These are phyloP conservation scores for Toxoplasma gondii DNA, from an alignment of 169 alveolate species.

Conservation along the genomic window DNA sequence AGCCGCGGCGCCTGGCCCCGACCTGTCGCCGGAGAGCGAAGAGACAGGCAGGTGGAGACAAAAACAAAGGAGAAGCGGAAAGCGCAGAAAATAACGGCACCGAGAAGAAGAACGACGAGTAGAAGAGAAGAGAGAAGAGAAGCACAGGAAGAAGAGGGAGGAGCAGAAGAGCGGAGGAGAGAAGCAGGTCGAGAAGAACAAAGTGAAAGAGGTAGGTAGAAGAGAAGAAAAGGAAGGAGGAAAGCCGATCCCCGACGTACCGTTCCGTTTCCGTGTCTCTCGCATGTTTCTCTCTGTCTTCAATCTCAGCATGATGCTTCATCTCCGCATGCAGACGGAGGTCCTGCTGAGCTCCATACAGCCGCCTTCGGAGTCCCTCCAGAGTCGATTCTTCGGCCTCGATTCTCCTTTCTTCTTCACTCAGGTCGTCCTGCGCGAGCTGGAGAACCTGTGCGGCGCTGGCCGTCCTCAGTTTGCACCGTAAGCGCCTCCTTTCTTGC, in stretches of 20 bases:
- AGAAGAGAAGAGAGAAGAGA: background rate
- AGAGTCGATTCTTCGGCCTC: background rate
- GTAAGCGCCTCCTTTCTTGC: background rate
- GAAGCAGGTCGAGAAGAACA: background rate
- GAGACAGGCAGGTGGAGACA: background rate
- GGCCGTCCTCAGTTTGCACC: background rate
- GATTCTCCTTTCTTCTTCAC: background rate
- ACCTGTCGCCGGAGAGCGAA: background rate
- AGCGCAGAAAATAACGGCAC: too few relatives aligned
- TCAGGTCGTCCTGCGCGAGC: background rate
- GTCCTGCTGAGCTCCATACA: background rate
- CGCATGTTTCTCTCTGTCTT: background rate
- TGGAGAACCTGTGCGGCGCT: background rate
- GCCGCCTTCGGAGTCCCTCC: background rate
- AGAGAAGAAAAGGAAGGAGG: background rate
- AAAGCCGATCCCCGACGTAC: background rate
- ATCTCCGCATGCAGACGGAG: background rate
- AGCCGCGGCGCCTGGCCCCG: background rate
- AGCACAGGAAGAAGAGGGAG: background rate
- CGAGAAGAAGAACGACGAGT: background rate
- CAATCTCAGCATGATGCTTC: background rate
- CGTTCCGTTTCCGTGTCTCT: background rate
- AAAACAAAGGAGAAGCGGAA: background rate
- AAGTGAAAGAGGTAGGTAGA: background rate
- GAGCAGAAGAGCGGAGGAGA: background rate